Base-by-base conservation (phyloP, 148 eudicot species). In the Rhododendron ferrugineum region DNA sequence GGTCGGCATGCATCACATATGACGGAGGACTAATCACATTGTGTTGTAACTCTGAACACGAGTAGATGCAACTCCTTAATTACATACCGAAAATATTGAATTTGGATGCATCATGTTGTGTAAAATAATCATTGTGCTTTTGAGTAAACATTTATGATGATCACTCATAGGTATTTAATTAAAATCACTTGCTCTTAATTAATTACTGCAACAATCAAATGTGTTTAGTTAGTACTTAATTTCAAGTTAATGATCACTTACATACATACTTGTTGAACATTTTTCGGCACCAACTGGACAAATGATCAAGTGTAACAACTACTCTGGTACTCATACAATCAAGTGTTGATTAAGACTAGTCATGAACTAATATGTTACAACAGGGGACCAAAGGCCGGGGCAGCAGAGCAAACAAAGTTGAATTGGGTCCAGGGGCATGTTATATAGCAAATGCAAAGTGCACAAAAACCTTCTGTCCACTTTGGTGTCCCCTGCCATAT, bases 301-400 rank as follows among this genome's bases (percentile, higher is more conserved):
- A 64, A 64, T 64, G 32, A 26, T 26, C 73, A 26, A 32, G 44
- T 40, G 75, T 30, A 70, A 32, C 20, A 14, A 70, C 0, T 4
- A 14, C 75, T 32, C 37, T 28, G 8, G 40, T 54, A 46, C 2
- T 46, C 14, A 32, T 54, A 54, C n/a, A 22, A 56, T 81, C 72
- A 58, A 80, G 83, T 50, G 62, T 32, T 47, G 62, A 20, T 54
- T 23, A n/a, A 72, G 85, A 83, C 64, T 13, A 30, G 28, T 72
- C 46, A 30, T 10, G 20, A 5, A 56, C n/a, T 11, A 56, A 42
- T 81, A 81, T 32, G 47, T 54, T 81, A 81, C 16, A 60, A 14
- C 1, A 23, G 74, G 77, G 84, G 77, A 82, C 56, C 78, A 82
- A 82, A 36, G 58, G n/a, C n/a, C n/a, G n/a, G 26, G 23, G 73